Conservation (phyloP, 2,329 filamentous ascomycete species). For the Aspergillus aculeatinus region DNA sequence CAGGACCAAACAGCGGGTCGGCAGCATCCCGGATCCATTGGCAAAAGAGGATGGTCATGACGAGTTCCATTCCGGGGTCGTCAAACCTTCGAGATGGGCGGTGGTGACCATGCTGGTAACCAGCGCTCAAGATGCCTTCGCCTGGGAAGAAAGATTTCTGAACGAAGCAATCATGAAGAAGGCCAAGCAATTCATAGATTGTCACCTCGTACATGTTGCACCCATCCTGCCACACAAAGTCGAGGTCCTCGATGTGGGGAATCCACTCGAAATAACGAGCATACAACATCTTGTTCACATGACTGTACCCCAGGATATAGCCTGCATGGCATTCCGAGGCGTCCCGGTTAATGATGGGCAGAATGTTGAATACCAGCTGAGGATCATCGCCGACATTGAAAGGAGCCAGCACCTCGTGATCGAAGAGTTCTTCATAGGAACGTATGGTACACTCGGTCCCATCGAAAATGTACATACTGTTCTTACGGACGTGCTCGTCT, state of each 20-base stretch:
- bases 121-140: conserved; percentile 27
- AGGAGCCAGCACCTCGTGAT: conserved; percentile 10
- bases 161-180: conserved; percentile 24
- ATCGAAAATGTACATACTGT: conserved; percentile 27
- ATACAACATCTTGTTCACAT: conserved; percentile 20
- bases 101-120: conserved; percentile 12
- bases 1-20: conserved; percentile 21
- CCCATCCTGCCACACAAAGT: conserved; percentile 29
- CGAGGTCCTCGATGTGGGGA: conserved; percentile 24
- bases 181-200: conserved; percentile 21
- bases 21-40: conserved; percentile 33
- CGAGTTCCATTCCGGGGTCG: conserved; percentile 33
- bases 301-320: conserved; percentile 33
- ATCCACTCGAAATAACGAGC: conserved; percentile 28
- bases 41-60: conserved; percentile 30
- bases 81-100: conserved; percentile 15
- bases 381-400: conserved; percentile 16
- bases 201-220: conserved; percentile 23
- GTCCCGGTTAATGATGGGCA: conserved; percentile 25
- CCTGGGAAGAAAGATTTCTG: conserved; percentile 17
- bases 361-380: conserved; percentile 21
- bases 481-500: conserved; percentile 17
- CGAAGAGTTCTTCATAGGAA: conserved; percentile 22
- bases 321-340: background rate
- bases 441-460: conserved; percentile 26